Conservation (phyloP, 1,284 basidiomycete species). For the Tylopilus sp. region DNA sequence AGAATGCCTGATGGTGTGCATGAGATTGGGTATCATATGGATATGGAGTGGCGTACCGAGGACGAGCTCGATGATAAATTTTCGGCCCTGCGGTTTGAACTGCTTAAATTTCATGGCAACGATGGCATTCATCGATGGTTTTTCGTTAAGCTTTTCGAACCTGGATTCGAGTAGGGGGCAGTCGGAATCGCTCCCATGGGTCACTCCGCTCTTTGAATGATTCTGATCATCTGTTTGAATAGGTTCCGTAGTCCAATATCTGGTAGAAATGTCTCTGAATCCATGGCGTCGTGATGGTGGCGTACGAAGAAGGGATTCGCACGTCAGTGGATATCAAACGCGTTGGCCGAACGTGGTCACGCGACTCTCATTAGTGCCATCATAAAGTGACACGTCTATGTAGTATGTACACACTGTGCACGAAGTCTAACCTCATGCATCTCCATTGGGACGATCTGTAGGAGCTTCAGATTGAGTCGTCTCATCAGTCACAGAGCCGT, state of each 20-base stretch:
- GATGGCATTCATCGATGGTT: slow-evolving; percentile 22
- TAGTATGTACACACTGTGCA: too few species aligned
- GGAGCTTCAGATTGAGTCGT: not conserved
- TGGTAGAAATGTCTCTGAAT: slow-evolving; percentile 40
- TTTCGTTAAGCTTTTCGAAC: slow-evolving; percentile 45
- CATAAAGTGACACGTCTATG: not conserved
- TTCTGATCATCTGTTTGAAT: slow-evolving; percentile 42
- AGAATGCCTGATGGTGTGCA: slow-evolving; percentile 33
- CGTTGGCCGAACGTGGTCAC: slow-evolving; percentile 10
- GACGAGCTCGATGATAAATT: slow-evolving; percentile 40
- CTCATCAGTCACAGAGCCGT: slow-evolving; percentile 10
- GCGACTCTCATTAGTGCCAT: slow-evolving; percentile 7
- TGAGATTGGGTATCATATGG: slow-evolving; percentile 4
- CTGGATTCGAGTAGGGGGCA: slow-evolving; percentile 15
- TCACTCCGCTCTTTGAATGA: not conserved
- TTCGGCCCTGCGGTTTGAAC: slow-evolving; percentile 35
- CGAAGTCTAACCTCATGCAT: not conserved
- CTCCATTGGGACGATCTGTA: slow-evolving; percentile 14
- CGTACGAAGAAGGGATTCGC: not conserved
- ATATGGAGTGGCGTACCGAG: slow-evolving; percentile 31
- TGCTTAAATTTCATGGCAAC: slow-evolving; percentile 6
- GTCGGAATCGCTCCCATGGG: not conserved
- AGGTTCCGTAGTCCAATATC: slow-evolving; percentile 40
- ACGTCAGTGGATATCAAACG: not conserved
- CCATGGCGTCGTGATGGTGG: slow-evolving; percentile 8